A percentile compares a stretch with the other conserved stretches of the same genome.
Evolutionary conservation across 257 asterid genomes (phyloP).

Genomic region (Coffea eugenioides): DNA sequence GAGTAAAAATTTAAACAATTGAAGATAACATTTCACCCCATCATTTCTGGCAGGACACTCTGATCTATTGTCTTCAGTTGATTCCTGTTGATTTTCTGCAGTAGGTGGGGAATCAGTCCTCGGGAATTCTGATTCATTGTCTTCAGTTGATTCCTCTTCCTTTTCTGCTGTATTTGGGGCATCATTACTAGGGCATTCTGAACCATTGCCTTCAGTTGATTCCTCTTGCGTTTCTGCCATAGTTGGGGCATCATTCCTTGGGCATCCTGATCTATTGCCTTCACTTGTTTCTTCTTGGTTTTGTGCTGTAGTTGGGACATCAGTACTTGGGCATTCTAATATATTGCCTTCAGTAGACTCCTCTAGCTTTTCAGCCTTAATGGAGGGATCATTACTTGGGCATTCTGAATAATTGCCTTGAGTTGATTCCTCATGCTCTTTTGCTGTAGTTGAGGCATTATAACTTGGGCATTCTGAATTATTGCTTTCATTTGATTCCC

Average conservation of each 20-base stretch:
- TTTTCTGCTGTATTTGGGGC: not conserved
- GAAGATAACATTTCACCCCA: constrained; percentile 45
- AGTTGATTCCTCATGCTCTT: constrained; percentile 27
- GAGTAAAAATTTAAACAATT: constrained; percentile 6
- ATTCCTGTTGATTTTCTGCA: constrained; percentile 24
- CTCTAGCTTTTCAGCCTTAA: constrained; percentile 20
- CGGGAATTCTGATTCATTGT: constrained; percentile 13
- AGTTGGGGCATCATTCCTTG: constrained; percentile 20
- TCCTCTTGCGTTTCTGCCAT: constrained; percentile 22
- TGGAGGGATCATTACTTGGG: constrained; percentile 22
- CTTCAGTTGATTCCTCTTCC: not conserved
- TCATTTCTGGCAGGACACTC: constrained; percentile 29
- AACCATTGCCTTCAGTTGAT: constrained; percentile 26
- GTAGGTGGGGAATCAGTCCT: constrained; percentile 22
- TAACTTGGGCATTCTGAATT: constrained; percentile 17
- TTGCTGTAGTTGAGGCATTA: constrained; percentile 15
- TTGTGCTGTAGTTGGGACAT: constrained; percentile 14
- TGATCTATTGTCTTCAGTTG: constrained; percentile 28
- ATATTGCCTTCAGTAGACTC: constrained; percentile 27
- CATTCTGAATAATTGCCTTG: constrained; percentile 33
- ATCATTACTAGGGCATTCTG: constrained; percentile 20
- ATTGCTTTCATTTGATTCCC: constrained; percentile 18
- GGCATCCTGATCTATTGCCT: constrained; percentile 17
- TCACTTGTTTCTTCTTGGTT: constrained; percentile 30
- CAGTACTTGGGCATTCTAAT: constrained; percentile 19